These are phyloP conservation scores for Penicillium angulare DNA, from an alignment of 495 filamentous ascomycete genomes.

Conservation along the genomic window DNA sequence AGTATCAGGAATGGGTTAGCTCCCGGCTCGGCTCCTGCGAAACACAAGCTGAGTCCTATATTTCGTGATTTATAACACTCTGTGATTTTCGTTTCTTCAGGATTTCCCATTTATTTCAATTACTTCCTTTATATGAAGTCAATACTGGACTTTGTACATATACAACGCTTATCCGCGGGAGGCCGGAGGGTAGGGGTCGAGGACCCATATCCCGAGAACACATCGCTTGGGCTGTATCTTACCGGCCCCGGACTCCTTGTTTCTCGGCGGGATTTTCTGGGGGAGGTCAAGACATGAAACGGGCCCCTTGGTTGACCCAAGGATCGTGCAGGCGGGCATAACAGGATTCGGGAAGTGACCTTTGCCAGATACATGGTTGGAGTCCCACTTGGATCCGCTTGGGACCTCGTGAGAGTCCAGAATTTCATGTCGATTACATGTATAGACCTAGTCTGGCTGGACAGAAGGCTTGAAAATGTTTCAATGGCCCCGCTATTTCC, in stretches of 20 bases:
- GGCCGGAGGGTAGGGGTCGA: no score
- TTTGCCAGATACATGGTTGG: constrained; percentile 17
- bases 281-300: no score
- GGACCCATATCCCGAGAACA: background rate
- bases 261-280: background rate
- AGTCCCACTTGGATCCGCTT: constrained; percentile 4
- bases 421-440: no score
- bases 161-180: no score
- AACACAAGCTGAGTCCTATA: background rate
- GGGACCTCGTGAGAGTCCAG: constrained; percentile 5
- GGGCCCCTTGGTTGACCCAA: no score
- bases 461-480: no score
- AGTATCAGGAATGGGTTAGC: constrained; percentile 1
- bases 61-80: background rate
- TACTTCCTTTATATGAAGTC: no score
- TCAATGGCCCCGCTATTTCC: no score
- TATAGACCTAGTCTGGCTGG: no score
- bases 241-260: constrained; percentile 8
- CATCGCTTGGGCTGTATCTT: background rate
- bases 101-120: background rate
- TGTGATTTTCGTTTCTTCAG: background rate
- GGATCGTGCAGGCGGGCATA: background rate
- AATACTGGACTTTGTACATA: no score
- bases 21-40: constrained; percentile 12
- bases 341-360: constrained; percentile 13